A percentile compares a stretch with the other conserved stretches of the same genome.
phyloP scores from a whole-genome alignment of 2,329 filamentous ascomycete species.

The Sporothrix dimorphospora region DNA sequence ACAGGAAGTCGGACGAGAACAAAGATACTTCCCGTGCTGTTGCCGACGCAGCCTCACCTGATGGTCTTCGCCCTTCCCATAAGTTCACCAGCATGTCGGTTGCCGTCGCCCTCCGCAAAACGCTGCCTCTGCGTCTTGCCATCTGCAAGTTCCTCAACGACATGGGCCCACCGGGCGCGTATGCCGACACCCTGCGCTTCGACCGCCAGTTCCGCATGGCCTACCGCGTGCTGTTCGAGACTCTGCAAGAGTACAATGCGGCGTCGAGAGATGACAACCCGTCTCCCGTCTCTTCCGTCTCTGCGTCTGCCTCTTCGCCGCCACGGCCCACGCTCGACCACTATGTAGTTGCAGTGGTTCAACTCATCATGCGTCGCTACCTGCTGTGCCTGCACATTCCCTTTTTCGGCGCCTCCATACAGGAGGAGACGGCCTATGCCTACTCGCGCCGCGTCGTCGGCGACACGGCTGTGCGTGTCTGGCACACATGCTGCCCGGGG shows the following conservation, averaged over 20 bases:
- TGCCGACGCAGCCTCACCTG: background rate
- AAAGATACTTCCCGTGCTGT: background rate
- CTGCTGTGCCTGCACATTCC: constrained; percentile 59
- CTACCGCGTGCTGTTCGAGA: constrained; percentile 42
- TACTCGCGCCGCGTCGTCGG: constrained; percentile 56
- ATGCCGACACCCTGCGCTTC: constrained; percentile 51
- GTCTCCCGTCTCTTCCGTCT: background rate
- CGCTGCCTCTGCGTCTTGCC: constrained; percentile 48
- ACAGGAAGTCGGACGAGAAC: background rate
- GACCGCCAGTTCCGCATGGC: constrained; percentile 49
- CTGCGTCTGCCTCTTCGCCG: background rate
- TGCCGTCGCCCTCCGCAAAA: constrained; percentile 50
- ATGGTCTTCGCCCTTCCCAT: background rate
- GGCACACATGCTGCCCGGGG: constrained; percentile 33
- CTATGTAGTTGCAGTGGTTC: constrained; percentile 41
- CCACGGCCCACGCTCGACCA: background rate
- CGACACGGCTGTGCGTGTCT: constrained; percentile 43
- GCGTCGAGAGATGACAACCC: background rate
- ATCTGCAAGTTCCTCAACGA: constrained; percentile 53
- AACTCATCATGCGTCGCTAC: constrained; percentile 49
- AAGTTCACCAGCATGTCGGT: constrained; percentile 52
- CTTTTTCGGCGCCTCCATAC: constrained; percentile 47
- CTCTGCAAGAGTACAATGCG: constrained; percentile 38
- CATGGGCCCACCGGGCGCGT: constrained; percentile 48
- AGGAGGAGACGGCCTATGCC: constrained; percentile 52